These are phyloP conservation scores for Centella asiatica DNA, from an alignment of 129 eudicot genomes.

Conservation along the genomic window DNA sequence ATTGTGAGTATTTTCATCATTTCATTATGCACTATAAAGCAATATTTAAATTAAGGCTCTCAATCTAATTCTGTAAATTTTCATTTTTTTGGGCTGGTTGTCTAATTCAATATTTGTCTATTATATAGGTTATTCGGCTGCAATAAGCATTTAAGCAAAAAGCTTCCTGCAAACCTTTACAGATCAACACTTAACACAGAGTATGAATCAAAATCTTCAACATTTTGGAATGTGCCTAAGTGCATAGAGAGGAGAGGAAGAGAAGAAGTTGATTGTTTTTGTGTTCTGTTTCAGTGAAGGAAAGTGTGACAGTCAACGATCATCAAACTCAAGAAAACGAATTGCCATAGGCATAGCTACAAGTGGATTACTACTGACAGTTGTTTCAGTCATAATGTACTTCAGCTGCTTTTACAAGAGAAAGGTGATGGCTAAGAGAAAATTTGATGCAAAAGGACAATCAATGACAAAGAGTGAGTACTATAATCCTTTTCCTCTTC, in stretches of 20 bases:
- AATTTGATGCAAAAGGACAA: conserved; percentile 29
- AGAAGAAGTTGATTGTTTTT: conserved; percentile 6
- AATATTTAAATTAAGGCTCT: no score
- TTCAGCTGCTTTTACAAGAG: conserved; percentile 40
- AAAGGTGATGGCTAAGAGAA: conserved; percentile 20
- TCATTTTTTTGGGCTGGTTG: neutral
- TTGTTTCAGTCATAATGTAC: conserved; percentile 23
- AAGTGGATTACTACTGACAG: conserved; percentile 35
- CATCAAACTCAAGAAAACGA: conserved; percentile 27
- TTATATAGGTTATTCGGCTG: conserved; percentile 58
- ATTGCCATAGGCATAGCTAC: conserved; percentile 40
- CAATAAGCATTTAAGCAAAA: conserved; percentile 41
- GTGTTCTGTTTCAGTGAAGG: conserved; percentile 45
- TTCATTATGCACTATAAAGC: neutral
- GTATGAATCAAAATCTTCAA: conserved; percentile 34
- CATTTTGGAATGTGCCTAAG: neutral
- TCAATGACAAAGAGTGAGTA: conserved; percentile 64
- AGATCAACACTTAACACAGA: conserved; percentile 53
- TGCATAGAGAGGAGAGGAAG: neutral
- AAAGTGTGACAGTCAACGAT: conserved; percentile 27
- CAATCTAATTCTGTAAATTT: neutral
- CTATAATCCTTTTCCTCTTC: neutral
- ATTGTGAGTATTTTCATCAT: conserved; percentile 42
- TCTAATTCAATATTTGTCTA: conserved; percentile 12
- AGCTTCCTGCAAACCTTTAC: conserved; percentile 33